Evolutionary conservation across 2,329 filamentous ascomycete genomes (phyloP).

Genomic region (Arthrobotrys megalospora): DNA sequence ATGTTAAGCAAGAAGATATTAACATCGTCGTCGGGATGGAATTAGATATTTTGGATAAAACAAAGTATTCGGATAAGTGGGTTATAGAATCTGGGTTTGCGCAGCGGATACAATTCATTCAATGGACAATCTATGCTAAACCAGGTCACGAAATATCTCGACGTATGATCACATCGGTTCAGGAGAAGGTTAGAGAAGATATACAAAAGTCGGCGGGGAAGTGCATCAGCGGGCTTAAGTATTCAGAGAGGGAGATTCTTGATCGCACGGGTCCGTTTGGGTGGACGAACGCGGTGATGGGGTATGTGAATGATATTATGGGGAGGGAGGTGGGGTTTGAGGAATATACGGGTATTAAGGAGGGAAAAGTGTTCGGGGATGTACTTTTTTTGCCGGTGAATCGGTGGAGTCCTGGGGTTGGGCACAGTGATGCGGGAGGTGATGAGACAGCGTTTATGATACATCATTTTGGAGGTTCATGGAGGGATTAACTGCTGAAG

Average conservation of each 20-base stretch:
- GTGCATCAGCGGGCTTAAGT: conserved; percentile 3
- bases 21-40: conserved; percentile 53
- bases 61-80: conserved; percentile 40
- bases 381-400: conserved; percentile 51
- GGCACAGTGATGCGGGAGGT: conserved; percentile 37
- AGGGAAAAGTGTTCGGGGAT: conserved; percentile 46
- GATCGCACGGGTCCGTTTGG: conserved; percentile 38
- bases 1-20: conserved; percentile 10
- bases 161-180: conserved; percentile 42
- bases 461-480: conserved; percentile 21
- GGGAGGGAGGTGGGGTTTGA: conserved; percentile 14
- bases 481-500: not conserved
- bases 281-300: conserved; percentile 29
- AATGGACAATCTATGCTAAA: conserved; percentile 48
- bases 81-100: conserved; percentile 22
- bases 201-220: conserved; percentile 3
- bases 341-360: conserved; percentile 34
- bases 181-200: conserved; percentile 30
- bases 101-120: conserved; percentile 44
- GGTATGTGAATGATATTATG: conserved; percentile 41
- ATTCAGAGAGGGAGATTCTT: conserved; percentile 21
- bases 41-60: conserved; percentile 40
- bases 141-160: conserved; percentile 47
- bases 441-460: conserved; percentile 32
- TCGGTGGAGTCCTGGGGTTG: conserved; percentile 45